Conservation (phyloP, 768 basidiomycete species). For the Xanthoconium purpureum region DNA sequence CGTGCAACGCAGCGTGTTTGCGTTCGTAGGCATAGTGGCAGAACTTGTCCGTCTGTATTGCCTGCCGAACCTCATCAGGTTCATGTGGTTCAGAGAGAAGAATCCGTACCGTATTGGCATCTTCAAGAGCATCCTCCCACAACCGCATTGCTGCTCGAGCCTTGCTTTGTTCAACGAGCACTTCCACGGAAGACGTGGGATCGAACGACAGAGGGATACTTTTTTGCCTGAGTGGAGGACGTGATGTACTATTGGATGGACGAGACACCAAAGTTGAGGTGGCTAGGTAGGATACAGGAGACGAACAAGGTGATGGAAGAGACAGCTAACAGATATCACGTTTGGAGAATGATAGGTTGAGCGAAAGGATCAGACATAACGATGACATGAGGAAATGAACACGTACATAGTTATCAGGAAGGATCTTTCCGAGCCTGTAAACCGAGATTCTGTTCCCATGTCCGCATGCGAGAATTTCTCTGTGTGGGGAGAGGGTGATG, state of each 20-base stretch:
- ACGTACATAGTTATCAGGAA: not conserved
- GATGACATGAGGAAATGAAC: not conserved
- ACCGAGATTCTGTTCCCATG: not conserved
- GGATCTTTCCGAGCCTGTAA: not conserved
- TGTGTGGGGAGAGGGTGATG: not conserved
- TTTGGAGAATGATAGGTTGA: not conserved
- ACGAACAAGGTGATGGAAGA: not conserved
- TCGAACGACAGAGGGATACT: not conserved
- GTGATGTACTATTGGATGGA: not conserved
- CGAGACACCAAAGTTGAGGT: not conserved
- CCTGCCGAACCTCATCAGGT: not conserved
- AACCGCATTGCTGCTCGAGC: not conserved
- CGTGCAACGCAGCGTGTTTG: not conserved
- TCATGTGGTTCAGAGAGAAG: not conserved
- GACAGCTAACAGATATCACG: not conserved
- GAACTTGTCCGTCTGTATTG: not conserved
- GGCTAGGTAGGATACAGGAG: not conserved
- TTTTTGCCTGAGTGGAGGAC: not conserved
- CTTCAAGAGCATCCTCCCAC: not conserved
- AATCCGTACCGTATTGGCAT: not conserved
- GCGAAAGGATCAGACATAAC: not conserved
- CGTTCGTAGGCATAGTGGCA: not conserved
- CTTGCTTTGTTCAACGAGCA: not conserved
- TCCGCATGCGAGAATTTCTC: not conserved
- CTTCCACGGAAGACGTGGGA: not conserved